Percentiles rank a stretch among this genome's conserved stretches.
phyloP scores from a whole-genome alignment of 306 rosid genomes.

The Acacia confusa region DNA sequence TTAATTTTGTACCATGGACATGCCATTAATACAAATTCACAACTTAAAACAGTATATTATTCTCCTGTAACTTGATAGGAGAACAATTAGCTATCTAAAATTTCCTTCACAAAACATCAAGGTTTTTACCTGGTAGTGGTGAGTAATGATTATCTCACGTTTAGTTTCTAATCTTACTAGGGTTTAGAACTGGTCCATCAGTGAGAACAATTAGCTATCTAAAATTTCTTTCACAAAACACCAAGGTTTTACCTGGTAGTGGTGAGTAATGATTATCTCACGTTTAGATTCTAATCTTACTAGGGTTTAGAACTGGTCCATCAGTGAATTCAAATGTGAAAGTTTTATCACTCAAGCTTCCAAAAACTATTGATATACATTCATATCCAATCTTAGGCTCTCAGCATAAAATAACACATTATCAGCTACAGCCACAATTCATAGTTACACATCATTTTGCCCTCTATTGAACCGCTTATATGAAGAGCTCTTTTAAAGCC shows the following conservation, averaged over 20 bases:
- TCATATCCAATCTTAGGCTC: background rate
- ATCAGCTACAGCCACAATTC: background rate
- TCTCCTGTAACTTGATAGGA: background rate
- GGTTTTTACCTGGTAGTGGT: background rate
- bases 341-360: background rate
- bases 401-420: background rate
- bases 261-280: background rate
- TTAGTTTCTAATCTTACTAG: background rate
- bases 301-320: background rate
- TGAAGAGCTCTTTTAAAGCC: background rate
- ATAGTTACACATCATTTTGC: background rate
- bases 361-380: background rate
- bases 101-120: background rate
- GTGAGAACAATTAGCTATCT: too few species aligned
- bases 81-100: background rate
- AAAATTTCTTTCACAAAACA: background rate
- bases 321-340: background rate
- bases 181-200: background rate
- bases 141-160: too few species aligned
- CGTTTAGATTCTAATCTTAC: background rate
- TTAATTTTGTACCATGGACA: conserved; percentile 14
- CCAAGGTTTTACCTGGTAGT: background rate
- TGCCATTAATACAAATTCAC: background rate
- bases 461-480: background rate
- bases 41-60: background rate